Conservation (phyloP, 495 filamentous ascomycete genomes). For the Penicillium taxi region DNA sequence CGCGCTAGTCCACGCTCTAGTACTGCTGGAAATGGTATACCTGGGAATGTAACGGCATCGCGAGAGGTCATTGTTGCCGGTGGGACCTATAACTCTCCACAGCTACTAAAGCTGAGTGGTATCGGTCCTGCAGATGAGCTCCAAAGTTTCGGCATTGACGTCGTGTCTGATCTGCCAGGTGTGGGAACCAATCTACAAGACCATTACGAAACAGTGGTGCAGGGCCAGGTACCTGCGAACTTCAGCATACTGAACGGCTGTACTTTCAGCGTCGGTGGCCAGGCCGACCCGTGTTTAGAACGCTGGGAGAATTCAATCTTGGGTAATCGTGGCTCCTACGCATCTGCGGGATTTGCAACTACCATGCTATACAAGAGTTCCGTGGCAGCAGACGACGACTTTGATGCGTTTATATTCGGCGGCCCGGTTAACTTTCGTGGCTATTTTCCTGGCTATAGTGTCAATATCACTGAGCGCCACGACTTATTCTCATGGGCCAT, state of each 20-base stretch:
- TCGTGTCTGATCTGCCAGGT: conserved; percentile 50
- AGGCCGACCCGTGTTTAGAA: conserved; percentile 41
- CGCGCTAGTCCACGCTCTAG: conserved; percentile 43
- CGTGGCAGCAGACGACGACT: conserved; percentile 28
- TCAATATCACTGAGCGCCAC: conserved; percentile 18
- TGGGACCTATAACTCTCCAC: conserved; percentile 55
- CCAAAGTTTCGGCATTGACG: conserved; percentile 38
- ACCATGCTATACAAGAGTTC: conserved; percentile 40
- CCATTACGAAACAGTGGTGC: conserved; percentile 49
- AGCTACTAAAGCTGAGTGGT: conserved; percentile 57
- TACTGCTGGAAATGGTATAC: conserved; percentile 24
- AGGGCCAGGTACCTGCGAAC: conserved; percentile 34
- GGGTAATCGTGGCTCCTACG: conserved; percentile 41
- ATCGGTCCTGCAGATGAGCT: conserved; percentile 50
- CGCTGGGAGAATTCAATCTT: conserved; percentile 32
- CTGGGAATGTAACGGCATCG: conserved; percentile 40
- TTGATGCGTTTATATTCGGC: conserved; percentile 47
- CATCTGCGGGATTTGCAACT: conserved; percentile 39
- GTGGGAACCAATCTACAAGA: conserved; percentile 63
- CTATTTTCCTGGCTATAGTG: conserved; percentile 30
- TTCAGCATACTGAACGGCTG: conserved; percentile 38
- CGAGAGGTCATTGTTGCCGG: conserved; percentile 54
- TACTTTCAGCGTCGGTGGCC: conserved; percentile 27
- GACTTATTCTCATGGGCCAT: conserved; percentile 43
- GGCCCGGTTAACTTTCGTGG: conserved; percentile 43